Conservation (phyloP, 441 rosid species). For the Capsella rubella region DNA sequence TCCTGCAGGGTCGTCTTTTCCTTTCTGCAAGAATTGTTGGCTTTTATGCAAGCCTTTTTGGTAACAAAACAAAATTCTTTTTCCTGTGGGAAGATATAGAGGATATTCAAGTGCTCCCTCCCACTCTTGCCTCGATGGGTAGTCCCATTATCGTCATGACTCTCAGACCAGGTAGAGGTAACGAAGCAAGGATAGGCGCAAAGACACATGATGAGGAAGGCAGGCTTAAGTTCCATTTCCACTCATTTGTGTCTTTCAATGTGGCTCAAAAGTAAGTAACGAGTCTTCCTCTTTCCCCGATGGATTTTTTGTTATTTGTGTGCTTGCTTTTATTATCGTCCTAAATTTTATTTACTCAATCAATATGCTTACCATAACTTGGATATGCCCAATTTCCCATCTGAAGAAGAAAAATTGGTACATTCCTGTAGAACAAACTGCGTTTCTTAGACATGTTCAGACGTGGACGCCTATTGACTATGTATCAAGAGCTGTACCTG, state of each 20-base stretch:
- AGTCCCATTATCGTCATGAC: conserved; percentile 86
- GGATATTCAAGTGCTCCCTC: conserved; percentile 77
- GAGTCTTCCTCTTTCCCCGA: conserved; percentile 23
- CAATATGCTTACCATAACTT: conserved; percentile 20
- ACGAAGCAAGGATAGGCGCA: conserved; percentile 93
- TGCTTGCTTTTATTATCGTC: conserved; percentile 2
- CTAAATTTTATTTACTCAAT: conserved; percentile 14
- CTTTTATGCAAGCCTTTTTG: conserved; percentile 88
- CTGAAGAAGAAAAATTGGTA: not conserved
- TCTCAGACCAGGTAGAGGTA: conserved; percentile 80
- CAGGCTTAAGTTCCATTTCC: conserved; percentile 91
- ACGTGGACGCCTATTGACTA: conserved; percentile 7
- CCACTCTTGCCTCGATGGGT: conserved; percentile 93
- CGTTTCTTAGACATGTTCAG: conserved; percentile 5
- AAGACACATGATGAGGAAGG: conserved; percentile 87
- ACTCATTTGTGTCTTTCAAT: conserved; percentile 91
- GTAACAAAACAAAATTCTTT: conserved; percentile 91
- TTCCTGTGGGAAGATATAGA: conserved; percentile 99
- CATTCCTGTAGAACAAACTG: conserved; percentile 18
- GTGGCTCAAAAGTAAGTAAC: conserved; percentile 79
- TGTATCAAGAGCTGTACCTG: conserved; percentile 3
- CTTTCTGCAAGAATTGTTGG: conserved; percentile 94
- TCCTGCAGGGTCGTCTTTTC: conserved; percentile 87
- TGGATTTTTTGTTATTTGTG: not conserved
- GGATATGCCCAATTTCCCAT: conserved; percentile 11